These are phyloP conservation scores for Nissolia schottii DNA, from an alignment of 306 rosid genomes.

Conservation along the genomic window DNA sequence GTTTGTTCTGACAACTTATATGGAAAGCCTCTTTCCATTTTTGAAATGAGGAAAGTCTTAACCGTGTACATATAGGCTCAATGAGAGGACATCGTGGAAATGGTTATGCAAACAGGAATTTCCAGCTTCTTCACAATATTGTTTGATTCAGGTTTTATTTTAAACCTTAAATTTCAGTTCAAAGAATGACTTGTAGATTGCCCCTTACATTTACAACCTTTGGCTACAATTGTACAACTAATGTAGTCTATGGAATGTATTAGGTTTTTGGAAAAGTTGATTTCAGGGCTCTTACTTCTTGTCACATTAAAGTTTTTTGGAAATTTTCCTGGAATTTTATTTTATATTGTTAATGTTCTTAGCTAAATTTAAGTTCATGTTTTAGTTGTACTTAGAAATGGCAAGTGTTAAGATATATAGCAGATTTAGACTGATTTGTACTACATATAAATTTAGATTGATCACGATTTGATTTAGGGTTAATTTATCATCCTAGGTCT, in stretches of 20 bases:
- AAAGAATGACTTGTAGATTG: background rate
- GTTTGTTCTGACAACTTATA: constrained; percentile 18
- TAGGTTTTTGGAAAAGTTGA: background rate
- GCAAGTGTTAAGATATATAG: too few species aligned
- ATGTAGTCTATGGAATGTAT: background rate
- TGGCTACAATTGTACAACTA: background rate
- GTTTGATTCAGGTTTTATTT: constrained; percentile 16
- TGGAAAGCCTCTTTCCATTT: constrained; percentile 20
- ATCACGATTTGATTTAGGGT: too few species aligned
- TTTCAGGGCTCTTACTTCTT: background rate
- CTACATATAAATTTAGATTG: too few species aligned
- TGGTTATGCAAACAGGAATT: constrained; percentile 7
- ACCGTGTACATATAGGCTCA: background rate
- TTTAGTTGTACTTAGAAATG: background rate
- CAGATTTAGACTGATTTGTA: too few species aligned
- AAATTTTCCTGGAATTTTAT: background rate
- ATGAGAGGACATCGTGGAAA: background rate
- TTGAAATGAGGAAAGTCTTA: constrained; percentile 20
- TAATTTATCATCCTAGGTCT: too few species aligned
- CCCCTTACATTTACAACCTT: constrained; percentile 9
- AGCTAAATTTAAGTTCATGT: background rate
- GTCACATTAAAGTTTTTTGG: background rate
- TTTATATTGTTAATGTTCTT: background rate
- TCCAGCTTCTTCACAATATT: background rate
- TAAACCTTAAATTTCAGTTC: constrained; percentile 10